Percentiles rank a stretch among this genome's conserved stretches.
Conservation (phyloP, 257 asterid genomes). For the Fraxinus cuspidata region DNA sequence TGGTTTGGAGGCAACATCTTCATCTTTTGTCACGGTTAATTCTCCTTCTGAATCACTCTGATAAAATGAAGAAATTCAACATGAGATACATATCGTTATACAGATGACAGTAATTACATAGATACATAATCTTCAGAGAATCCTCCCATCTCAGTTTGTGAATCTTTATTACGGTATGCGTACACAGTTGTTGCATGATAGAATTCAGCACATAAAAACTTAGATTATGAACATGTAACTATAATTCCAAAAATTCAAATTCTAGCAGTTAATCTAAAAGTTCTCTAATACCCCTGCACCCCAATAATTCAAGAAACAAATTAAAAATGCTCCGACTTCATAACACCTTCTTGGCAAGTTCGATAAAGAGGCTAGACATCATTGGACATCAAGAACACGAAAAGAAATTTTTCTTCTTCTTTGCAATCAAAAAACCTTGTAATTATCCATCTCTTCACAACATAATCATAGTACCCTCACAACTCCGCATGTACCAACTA, state of each 20-base stretch:
- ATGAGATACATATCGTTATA: constrained; percentile 1
- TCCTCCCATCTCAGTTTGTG: no score
- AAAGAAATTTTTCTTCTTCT: neutral
- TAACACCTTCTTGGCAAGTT: no score
- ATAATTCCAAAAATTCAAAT: neutral
- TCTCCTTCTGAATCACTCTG: constrained; percentile 49
- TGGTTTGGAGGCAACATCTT: constrained; percentile 21
- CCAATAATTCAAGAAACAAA: neutral
- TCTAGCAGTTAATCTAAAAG: neutral
- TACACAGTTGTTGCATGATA: neutral
- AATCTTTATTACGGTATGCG: neutral
- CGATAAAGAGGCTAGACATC: no score
- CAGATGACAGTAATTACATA: neutral
- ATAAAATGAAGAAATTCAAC: constrained; percentile 3
- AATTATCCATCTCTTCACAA: neutral
- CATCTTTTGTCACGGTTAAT: constrained; percentile 25
- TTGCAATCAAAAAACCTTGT: neutral
- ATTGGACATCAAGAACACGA: no score
- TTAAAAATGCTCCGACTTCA: no score
- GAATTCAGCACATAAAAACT: neutral
- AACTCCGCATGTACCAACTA: neutral
- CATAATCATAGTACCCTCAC: neutral
- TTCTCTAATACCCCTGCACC: neutral
- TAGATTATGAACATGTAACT: neutral
- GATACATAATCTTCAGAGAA: no score